Evolutionary conservation across 805 yeast species (phyloP), one percentile per base, ranked within the genome.

Genomic region (Wickerhamiella hasegawae): DNA sequence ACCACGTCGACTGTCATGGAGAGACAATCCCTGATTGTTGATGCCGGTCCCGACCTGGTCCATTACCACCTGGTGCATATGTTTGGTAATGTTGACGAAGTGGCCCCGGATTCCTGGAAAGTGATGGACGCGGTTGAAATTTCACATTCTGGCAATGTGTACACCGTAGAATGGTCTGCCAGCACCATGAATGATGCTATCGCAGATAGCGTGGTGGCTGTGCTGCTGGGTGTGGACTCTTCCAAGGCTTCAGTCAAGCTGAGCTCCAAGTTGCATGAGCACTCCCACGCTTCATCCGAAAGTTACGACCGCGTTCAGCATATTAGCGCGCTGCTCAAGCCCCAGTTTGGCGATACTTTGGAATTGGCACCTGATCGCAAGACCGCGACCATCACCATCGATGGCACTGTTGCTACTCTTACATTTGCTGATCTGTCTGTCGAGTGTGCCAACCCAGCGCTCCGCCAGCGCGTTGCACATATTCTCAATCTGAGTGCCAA

Each of bases 171-270:
- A 54, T 90, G 98, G 98, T 70, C 73, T 14, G 87, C 92, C 45
- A 85, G 84, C 39, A 63, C 81, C 38, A 71, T 84, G 60, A 85
- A 80, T 41, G 98, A 90, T 49, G 77, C 95, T 0, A 71, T 90
- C 42, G 98, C 98, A 0, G 99, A 90, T 51, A 76, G 94, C 12
- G 79, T 84, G 1, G 70, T 90, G 39, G 95, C 96, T 0, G 83
- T 90, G 26, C 56, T 90, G 22, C 68, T 87, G 57, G 81, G 94
- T 31, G 90, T 87, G 28, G 98, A 90, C 53, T 76, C 94, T 0
- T 75, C 94, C 0, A 95, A 95, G 9, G 93, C 95, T 2, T 82
- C 96, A 5, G 94, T 90, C 20, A 90, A 87, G 52, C 55, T 83
- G 43, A 73, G 94, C 11, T 73, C 93, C 4, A 66, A 67, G 36